Conservation (phyloP, 192 early-diverging fungal genomes). For the Entomortierella beljakovae region DNA sequence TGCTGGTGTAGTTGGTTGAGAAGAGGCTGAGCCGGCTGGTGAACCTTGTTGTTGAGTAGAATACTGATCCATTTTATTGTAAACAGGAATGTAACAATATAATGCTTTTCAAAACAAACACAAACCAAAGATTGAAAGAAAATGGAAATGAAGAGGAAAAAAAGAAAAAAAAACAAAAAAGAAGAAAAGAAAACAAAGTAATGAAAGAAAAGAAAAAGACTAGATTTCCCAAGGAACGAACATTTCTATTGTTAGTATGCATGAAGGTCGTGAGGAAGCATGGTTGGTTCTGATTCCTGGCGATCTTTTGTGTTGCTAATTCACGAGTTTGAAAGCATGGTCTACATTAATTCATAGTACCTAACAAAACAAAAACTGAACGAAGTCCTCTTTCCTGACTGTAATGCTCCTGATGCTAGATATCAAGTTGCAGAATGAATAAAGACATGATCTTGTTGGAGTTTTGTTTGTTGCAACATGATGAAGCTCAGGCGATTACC, state of each 20-base stretch:
- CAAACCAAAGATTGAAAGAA: not conserved
- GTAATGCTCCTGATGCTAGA: not conserved
- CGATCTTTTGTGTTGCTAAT: no score
- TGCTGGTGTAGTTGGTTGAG: conserved; percentile 17
- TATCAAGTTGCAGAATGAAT: not conserved
- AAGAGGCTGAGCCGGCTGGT: conserved; percentile 15
- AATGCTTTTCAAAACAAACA: not conserved
- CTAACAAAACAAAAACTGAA: no score
- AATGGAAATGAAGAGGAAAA: not conserved
- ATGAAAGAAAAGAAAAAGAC: no score
- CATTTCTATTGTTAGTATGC: no score
- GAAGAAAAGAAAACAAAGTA: not conserved
- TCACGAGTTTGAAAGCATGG: no score
- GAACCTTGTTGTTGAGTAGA: conserved; percentile 39
- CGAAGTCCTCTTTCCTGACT: conserved; percentile 6
- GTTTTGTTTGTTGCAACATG: not conserved
- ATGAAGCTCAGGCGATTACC: not conserved
- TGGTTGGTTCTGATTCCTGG: no score
- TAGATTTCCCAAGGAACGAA: no score
- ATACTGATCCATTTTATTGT: conserved; percentile 50
- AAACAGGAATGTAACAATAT: no score
- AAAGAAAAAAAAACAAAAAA: conserved; percentile 5
- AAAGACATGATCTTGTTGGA: not conserved
- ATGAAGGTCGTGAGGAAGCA: no score
- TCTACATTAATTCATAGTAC: no score